Evolutionary conservation across 805 yeast genomes (phyloP).

Genomic region (Candida wancherniae): DNA sequence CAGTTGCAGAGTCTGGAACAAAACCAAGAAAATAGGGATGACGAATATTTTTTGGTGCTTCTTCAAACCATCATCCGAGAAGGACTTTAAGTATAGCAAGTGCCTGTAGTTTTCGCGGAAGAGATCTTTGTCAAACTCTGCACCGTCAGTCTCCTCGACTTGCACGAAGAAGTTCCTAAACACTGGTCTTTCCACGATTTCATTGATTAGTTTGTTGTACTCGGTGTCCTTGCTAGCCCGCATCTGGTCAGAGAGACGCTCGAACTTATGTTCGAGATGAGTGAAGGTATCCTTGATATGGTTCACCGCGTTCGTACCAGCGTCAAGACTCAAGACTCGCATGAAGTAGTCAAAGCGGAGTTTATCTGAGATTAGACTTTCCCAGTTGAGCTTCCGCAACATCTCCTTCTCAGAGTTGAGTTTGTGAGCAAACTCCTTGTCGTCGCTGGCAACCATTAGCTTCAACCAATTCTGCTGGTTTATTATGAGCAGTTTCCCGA

Average conservation of each 20-base stretch:
- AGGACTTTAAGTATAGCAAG: constrained; percentile 34
- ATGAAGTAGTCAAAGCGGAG: constrained; percentile 26
- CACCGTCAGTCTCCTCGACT: constrained; percentile 11
- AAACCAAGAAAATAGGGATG: constrained; percentile 31
- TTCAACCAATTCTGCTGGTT: constrained; percentile 29
- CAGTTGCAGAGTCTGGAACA: constrained; percentile 23
- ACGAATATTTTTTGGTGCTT: constrained; percentile 38
- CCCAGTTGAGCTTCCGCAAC: constrained; percentile 36
- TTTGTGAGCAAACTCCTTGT: constrained; percentile 22
- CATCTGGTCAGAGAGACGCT: constrained; percentile 24
- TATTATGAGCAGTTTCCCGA: constrained; percentile 14
- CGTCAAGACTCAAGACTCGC: constrained; percentile 20
- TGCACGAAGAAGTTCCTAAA: constrained; percentile 19
- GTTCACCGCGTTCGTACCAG: constrained; percentile 14
- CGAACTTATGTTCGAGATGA: constrained; percentile 19
- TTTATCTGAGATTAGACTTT: constrained; percentile 26
- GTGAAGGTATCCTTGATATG: constrained; percentile 18
- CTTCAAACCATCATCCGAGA: constrained; percentile 33
- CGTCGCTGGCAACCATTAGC: constrained; percentile 17
- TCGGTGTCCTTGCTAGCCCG: constrained; percentile 30
- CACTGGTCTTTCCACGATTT: constrained; percentile 27
- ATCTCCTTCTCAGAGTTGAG: constrained; percentile 25
- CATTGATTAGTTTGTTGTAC: constrained; percentile 24
- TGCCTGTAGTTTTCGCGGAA: constrained; percentile 25
- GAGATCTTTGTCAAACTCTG: constrained; percentile 1